A percentile compares a stretch with the other conserved stretches of the same genome.
Conservation (phyloP, 371 early-diverging fungal genomes). For the Massospora cicadina region DNA sequence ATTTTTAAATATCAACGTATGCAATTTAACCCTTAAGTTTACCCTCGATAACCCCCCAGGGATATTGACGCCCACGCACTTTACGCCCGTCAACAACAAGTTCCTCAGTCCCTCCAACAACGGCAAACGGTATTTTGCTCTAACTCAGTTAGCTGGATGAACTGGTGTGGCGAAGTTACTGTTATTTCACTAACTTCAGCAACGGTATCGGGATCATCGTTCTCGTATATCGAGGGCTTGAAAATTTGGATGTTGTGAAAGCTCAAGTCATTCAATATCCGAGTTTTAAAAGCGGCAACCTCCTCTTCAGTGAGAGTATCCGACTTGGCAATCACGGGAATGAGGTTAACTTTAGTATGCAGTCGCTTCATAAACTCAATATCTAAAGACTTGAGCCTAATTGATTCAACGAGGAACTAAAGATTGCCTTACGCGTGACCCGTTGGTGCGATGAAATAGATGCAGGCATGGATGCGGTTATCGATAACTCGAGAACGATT, state of each 20-base stretch:
- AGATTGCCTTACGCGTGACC: slow-evolving; percentile 50
- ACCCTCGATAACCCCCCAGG: slow-evolving; percentile 85
- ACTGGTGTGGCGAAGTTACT: slow-evolving; percentile 22
- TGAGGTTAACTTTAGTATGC: slow-evolving; percentile 85
- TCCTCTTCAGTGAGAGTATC: slow-evolving; percentile 96
- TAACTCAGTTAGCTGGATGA: slow-evolving; percentile 10
- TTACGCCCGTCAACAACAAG: slow-evolving; percentile 70
- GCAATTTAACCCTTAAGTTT: not conserved
- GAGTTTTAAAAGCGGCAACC: slow-evolving; percentile 75
- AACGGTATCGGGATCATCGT: slow-evolving; percentile 86
- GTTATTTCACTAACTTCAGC: slow-evolving; percentile 87
- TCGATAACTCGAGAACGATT: slow-evolving; percentile 77
- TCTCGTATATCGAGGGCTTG: slow-evolving; percentile 75
- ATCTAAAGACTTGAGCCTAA: slow-evolving; percentile 71
- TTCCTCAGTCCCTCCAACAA: slow-evolving; percentile 87
- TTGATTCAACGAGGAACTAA: slow-evolving; percentile 9
- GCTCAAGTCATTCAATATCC: slow-evolving; percentile 84
- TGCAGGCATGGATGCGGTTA: slow-evolving; percentile 89
- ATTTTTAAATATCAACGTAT: no score
- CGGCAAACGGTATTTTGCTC: slow-evolving; percentile 88
- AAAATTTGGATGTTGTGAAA: slow-evolving; percentile 87
- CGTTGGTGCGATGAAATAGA: slow-evolving; percentile 95
- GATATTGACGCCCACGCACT: slow-evolving; percentile 86
- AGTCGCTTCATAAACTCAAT: slow-evolving; percentile 92
- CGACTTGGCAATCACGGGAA: slow-evolving; percentile 96